Conservation (phyloP, 2,329 filamentous ascomycete genomes). For the Bipolaris oryzae region DNA sequence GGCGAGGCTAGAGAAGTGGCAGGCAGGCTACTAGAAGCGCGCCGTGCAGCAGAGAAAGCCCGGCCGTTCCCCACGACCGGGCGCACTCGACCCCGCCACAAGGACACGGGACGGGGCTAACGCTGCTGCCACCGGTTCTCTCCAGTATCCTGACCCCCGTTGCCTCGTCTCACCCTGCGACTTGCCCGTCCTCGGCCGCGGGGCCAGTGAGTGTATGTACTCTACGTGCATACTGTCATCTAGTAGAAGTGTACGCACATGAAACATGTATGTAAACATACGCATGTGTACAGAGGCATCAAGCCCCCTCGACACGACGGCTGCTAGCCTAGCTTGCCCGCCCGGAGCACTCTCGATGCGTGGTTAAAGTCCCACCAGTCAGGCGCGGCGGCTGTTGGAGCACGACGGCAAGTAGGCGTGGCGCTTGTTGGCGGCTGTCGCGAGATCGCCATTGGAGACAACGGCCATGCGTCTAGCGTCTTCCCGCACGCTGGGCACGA, state of each 20-base stretch:
- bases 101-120: constrained; percentile 13
- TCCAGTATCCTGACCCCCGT: background rate
- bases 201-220: too few species aligned
- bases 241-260: too few species aligned
- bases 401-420: constrained; percentile 13
- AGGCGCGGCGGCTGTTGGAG: constrained; percentile 11
- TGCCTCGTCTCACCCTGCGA: background rate
- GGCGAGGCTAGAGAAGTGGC: constrained; percentile 11
- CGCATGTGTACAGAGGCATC: too few species aligned
- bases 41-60: constrained; percentile 1
- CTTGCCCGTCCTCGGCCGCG: background rate
- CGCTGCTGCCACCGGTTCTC: constrained; percentile 13
- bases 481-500: constrained; percentile 14
- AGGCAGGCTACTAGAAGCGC: constrained; percentile 4
- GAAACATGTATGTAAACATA: too few species aligned
- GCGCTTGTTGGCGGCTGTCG: constrained; percentile 15
- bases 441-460: constrained; percentile 1
- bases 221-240: too few species aligned
- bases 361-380: constrained; percentile 15
- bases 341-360: background rate
- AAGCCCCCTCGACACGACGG: too few species aligned
- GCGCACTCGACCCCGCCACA: constrained; percentile 18
- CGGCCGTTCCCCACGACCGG: constrained; percentile 16
- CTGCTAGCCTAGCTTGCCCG: too few species aligned
- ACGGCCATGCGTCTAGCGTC: constrained; percentile 15